Evolutionary conservation across 495 filamentous ascomycete species (phyloP).

Genomic region (Rusavskia elegans): DNA sequence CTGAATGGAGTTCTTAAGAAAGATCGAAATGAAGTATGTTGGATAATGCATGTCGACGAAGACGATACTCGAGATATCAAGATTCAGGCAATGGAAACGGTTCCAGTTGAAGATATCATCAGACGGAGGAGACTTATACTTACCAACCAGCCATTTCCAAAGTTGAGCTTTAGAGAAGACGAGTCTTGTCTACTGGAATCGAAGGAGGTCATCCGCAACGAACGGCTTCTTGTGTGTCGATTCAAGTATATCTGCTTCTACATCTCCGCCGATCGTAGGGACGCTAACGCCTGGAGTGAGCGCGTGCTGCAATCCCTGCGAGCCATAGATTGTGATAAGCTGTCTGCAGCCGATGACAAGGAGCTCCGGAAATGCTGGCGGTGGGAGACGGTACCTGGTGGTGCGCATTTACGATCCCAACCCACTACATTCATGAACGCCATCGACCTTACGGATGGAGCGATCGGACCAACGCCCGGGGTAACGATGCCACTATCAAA

Average conservation of each 20-base stretch:
- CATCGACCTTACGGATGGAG: background rate
- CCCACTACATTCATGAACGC: background rate
- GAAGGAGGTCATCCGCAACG: constrained; percentile 13
- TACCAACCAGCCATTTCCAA: constrained; percentile 34
- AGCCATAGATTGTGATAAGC: constrained; percentile 12
- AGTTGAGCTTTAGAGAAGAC: constrained; percentile 16
- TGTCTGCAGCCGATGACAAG: constrained; percentile 7
- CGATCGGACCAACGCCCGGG: background rate
- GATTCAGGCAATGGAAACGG: constrained; percentile 29
- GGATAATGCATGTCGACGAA: constrained; percentile 29
- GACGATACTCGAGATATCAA: constrained; percentile 22
- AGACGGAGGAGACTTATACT: constrained; percentile 25
- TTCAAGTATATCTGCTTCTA: constrained; percentile 19
- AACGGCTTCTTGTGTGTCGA: constrained; percentile 22
- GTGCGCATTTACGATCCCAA: constrained; percentile 5
- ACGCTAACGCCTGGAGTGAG: constrained; percentile 13
- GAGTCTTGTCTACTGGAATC: constrained; percentile 1
- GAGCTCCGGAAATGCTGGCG: constrained; percentile 15
- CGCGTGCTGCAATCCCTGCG: constrained; percentile 10
- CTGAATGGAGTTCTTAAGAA: constrained; percentile 24
- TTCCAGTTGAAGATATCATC: constrained; percentile 20
- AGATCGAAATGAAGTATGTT: constrained; percentile 37
- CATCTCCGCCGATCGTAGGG: constrained; percentile 9
- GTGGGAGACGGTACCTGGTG: constrained; percentile 17
- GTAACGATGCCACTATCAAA: background rate